Conservation (phyloP, 1,139 yeast species). For the Debaryomyces robertsiae region DNA sequence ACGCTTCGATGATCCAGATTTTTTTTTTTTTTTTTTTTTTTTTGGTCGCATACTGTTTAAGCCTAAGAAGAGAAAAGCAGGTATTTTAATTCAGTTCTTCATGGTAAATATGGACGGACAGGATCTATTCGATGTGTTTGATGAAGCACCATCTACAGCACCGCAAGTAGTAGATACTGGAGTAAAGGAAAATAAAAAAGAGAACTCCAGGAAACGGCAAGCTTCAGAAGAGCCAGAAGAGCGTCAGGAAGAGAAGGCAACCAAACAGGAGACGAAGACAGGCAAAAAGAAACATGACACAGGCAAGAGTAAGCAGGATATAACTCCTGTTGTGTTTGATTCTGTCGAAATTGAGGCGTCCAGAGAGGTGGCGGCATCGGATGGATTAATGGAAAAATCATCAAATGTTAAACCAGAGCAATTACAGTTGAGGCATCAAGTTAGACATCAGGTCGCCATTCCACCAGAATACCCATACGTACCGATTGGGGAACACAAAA, state of each 20-base stretch:
- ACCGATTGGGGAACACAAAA: slow-evolving; percentile 86
- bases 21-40: slow-evolving; percentile 5
- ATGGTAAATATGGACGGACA: slow-evolving; percentile 27
- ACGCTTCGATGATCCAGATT: slow-evolving; percentile 8
- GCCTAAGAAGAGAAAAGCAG: too few species aligned
- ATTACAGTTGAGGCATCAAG: slow-evolving; percentile 84
- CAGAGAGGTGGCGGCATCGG: slow-evolving; percentile 79
- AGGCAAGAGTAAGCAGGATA: slow-evolving; percentile 27
- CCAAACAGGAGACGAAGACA: slow-evolving; percentile 12
- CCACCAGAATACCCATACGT: slow-evolving; percentile 88
- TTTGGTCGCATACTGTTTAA: not conserved
- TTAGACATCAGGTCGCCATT: slow-evolving; percentile 95
- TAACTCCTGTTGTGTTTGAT: slow-evolving; percentile 80
- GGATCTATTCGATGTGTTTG: slow-evolving; percentile 71
- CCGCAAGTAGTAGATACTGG: slow-evolving; percentile 21
- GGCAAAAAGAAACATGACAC: slow-evolving; percentile 18
- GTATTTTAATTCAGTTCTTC: not conserved
- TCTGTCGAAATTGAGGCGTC: slow-evolving; percentile 90
- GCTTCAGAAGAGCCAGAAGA: slow-evolving; percentile 18
- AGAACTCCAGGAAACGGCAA: slow-evolving; percentile 16
- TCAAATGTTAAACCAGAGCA: slow-evolving; percentile 40
- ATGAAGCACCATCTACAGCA: slow-evolving; percentile 52
- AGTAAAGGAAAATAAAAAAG: slow-evolving; percentile 13
- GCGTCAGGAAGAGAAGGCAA: slow-evolving; percentile 10
- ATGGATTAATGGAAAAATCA: slow-evolving; percentile 58